Base-by-base conservation (phyloP, 768 basidiomycete species). In the Cubamyces sp. region DNA sequence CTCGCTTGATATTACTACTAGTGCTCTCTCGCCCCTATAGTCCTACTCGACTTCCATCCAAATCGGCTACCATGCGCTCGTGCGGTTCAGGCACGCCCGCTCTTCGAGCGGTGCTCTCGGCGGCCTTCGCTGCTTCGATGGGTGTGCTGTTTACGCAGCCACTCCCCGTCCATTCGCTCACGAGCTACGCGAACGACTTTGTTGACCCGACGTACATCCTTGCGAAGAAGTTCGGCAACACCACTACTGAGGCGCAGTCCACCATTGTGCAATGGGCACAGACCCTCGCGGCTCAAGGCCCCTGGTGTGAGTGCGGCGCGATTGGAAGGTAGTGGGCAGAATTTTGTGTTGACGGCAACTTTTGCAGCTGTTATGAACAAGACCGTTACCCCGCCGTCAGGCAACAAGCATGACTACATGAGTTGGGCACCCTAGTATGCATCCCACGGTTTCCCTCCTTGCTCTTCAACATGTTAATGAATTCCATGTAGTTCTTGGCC, bases 341-440 rank as follows among this genome's bases (percentile, higher is more conserved):
- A 39, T 45, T 51, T 25, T 15, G n/a, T 25, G 9, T 25, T 54
- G 4, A 39, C 21, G 41, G 12, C 15, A 1, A 45, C 8, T 25
- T 21, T 21, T 54, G 26, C 61, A 85, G 84, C 75, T 54, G 86
- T 86, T 18, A 82, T 76, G 49, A 74, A 73, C 65, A 84, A 84
- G 67, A 68, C 76, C 18, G 75, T 80, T 30, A 69, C 73, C 5
- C 78, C 85, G 1, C 84, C 84, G 2, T 79, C 81, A 19, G 83
- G 83, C 1, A 75, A 85, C 67, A 77, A 77, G 37, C 83, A 86
- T 62, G 86, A 87, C 68, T 89, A 86, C 69, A 78, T 88, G 81
- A 87, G 86, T 69, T 87, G 84, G 83, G 83, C 86, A 15, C 87
- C 87, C 42, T 89, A 88, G 87, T 87, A 71, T 48, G 84, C 6